These are phyloP conservation scores for Monosporascus sp. DNA, from an alignment of 2,329 filamentous ascomycete species.

Conservation along the genomic window DNA sequence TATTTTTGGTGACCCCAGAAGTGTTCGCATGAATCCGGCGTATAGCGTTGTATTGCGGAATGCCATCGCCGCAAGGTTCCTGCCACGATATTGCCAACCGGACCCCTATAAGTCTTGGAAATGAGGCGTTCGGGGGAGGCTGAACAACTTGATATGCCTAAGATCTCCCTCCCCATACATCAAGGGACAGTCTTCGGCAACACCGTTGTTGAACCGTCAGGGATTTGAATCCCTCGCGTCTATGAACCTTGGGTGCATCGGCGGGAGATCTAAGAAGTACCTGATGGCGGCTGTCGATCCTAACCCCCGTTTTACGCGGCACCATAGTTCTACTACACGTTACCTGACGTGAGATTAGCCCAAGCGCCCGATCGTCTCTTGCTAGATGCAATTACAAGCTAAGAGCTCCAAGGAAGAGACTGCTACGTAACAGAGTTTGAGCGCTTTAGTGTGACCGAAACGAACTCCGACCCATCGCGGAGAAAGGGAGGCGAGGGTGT, in stretches of 20 bases:
- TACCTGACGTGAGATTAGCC: not conserved
- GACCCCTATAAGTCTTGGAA: not conserved
- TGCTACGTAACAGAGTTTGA: not conserved
- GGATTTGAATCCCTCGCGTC: not conserved
- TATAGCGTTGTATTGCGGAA: not conserved
- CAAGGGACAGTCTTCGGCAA: not conserved
- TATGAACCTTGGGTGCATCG: not conserved
- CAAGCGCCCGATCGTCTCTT: not conserved
- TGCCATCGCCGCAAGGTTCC: not conserved
- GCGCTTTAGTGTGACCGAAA: not conserved
- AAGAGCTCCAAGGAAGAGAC: not conserved
- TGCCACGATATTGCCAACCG: not conserved
- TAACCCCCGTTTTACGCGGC: not conserved
- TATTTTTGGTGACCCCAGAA: not conserved
- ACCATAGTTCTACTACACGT: not conserved
- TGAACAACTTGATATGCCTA: not conserved
- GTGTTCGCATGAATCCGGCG: not conserved
- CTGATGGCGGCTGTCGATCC: not conserved
- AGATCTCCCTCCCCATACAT: not conserved
- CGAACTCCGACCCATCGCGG: not conserved
- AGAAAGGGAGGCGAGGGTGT: not conserved
- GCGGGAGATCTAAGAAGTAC: not conserved
- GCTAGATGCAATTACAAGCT: not conserved
- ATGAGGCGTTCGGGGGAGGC: not conserved
- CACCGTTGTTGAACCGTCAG: not conserved